Evolutionary conservation across 345 rosid genomes (phyloP), one percentile per base, ranked within the genome.

Genomic region (Heritiera littoralis): DNA sequence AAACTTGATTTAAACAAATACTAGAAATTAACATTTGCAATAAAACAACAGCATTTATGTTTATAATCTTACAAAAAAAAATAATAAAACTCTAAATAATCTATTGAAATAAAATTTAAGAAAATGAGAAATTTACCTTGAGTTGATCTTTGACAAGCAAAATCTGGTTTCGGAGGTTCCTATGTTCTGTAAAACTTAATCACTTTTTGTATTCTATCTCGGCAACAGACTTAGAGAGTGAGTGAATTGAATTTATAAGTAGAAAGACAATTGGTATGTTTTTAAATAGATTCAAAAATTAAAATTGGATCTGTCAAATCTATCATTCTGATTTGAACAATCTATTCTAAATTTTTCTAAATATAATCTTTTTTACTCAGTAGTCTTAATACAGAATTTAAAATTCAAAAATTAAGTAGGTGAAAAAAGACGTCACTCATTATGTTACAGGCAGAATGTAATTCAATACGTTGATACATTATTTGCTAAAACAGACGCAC

Each of bases 161-260:
- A 23, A 70, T 13, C 0, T 46, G 0, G 14, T 48, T 70, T 5
- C 4, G 9, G 15, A 40, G 15, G 1, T 66, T 66, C 3, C 1
- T 5, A 41, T 66, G 14, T 11, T 66, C 40, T 41, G 4, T 41
- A 66, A 66, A 20, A 8, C 0, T 45, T 11, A 45, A 5, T 46
- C 18, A 2, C 23, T 68, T 23, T 68, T 20, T 12, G 20, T 14
- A 11, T 30, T 68, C 10, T 68, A 6, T 45, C 28, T 41, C 4
- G 0, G 15, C 7, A 35, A 2, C 13, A 4, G n/a, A 14, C 1
- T 15, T 1, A 4, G 6, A 0, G 4, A 12, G 55, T 11, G 0
- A 2, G 0, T 9, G 1, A 66, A 1, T 40, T 8, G 18, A 66
- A 45, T 17, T 68, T 68, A n/a, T n/a, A 68, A 43, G 9, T 3